Evolutionary conservation across 495 filamentous ascomycete species (phyloP), one percentile per base, ranked within the genome.

Genomic region (Penicillium pancosmium): DNA sequence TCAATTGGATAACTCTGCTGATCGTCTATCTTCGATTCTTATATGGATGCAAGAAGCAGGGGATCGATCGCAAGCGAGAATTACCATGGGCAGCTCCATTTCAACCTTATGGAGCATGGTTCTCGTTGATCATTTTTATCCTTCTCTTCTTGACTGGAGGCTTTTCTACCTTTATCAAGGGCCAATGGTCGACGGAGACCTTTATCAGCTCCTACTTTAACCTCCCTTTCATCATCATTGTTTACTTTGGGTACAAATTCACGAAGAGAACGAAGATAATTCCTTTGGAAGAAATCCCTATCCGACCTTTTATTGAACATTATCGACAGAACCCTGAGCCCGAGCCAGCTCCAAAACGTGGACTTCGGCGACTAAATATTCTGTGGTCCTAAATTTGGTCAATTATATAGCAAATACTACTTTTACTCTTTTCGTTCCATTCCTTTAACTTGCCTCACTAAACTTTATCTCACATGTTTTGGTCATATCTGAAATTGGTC

Each of bases 211-310:
- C 57, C 0, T 75, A 74, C 44, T 57, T 74, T 54, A 81, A 86
- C 50, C 75, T 88, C 35, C 83, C 83, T 0, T 71, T 86, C 18
- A 79, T 86, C 15, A 34, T 82, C 0, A 60, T 68, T 2, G 76
- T 85, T 6, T 86, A 82, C 53, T 62, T 82, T 34, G 75, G 70
- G 8, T 88, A 78, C 73, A 87, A 88, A 55, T 62, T 77, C n/a
- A 64, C 68, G 48, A 81, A 75, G 59, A 84, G 78, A 63, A 86
- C 83, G 0, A 81, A 76, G 62, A 71, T 87, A 27, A 67, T 81
- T 34, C 71, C 78, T 0, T 70, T 85, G 46, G 74, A 76, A 54
- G 73, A 80, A 16, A 81, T 87, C 12, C 68, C 68, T 7, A 67
- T 71, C 56, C 63, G 66, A 10, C 59, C 58, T 10, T 68, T 66